Evolutionary conservation across 257 asterid genomes (phyloP).

Genomic region (Solanum megistacrolobum): DNA sequence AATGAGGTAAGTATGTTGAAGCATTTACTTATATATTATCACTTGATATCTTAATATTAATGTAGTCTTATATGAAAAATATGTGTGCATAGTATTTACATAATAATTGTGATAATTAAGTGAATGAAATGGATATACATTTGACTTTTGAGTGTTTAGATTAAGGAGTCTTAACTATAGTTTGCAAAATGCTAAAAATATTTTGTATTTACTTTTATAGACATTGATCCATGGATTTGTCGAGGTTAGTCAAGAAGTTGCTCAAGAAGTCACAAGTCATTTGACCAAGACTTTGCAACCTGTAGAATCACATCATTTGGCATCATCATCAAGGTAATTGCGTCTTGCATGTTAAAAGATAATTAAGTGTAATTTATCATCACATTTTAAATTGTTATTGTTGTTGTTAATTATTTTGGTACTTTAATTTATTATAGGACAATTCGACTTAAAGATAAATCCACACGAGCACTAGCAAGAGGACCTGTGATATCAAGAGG

Average conservation of each 20-base stretch:
- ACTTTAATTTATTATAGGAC: neutral
- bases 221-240: fast-evolving
- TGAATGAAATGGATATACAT: neutral
- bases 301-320: neutral
- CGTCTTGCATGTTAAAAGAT: neutral
- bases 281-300: neutral
- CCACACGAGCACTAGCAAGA: neutral
- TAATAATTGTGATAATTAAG: neutral
- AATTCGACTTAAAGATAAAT: neutral
- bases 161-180: neutral
- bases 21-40: neutral
- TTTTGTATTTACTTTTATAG: neutral
- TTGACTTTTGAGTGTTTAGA: neutral
- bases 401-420: neutral
- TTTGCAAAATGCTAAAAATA: neutral
- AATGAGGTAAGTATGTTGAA: neutral
- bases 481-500: neutral
- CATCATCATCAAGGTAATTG: too few relatives aligned
- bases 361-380: neutral
- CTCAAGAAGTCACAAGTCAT: neutral
- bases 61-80: neutral
- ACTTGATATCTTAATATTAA: neutral
- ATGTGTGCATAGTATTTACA: neutral
- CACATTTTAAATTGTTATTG: neutral
- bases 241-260: neutral